phyloP scores from a whole-genome alignment of 1,284 basidiomycete species.

The Ustilago sp. region DNA sequence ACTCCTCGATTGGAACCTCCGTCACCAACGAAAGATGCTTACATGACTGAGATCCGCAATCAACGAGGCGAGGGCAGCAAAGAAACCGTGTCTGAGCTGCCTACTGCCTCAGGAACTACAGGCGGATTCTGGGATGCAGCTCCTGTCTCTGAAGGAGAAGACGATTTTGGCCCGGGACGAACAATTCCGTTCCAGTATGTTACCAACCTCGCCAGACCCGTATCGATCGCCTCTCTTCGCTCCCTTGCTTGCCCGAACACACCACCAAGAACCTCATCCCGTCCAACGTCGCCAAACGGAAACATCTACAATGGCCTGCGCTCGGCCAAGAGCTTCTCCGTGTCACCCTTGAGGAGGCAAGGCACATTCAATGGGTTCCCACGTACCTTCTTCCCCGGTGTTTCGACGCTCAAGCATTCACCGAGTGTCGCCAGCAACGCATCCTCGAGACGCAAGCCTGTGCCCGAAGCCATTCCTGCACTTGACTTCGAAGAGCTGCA shows the following conservation, averaged over 20 bases:
- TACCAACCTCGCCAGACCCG: slow-evolving; percentile 36
- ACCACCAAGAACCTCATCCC: slow-evolving; percentile 37
- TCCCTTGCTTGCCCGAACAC: slow-evolving; percentile 38
- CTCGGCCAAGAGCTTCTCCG: slow-evolving; percentile 27
- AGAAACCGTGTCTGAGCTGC: slow-evolving; percentile 27
- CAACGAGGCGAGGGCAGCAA: slow-evolving; percentile 20
- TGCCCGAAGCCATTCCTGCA: slow-evolving; percentile 22
- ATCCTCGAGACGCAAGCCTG: slow-evolving; percentile 14
- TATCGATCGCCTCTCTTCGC: slow-evolving; percentile 38
- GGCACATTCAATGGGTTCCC: slow-evolving; percentile 44
- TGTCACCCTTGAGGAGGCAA: slow-evolving; percentile 26
- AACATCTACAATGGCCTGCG: slow-evolving; percentile 18
- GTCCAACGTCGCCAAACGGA: slow-evolving; percentile 25
- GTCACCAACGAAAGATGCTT: slow-evolving; percentile 19
- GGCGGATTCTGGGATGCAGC: slow-evolving; percentile 19
- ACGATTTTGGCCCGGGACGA: slow-evolving; percentile 11
- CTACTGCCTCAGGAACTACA: neutral
- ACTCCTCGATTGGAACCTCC: slow-evolving; percentile 35
- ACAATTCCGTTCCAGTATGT: slow-evolving; percentile 40
- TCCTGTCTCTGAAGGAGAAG: neutral
- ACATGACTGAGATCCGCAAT: slow-evolving; percentile 17
- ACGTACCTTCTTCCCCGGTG: slow-evolving; percentile 20
- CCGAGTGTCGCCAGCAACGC: slow-evolving; percentile 16
- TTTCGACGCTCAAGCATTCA: slow-evolving; percentile 20
- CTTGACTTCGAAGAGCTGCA: slow-evolving; percentile 26